These are phyloP conservation scores for Aspergillus awamori DNA, from an alignment of 2,329 filamentous ascomycete species.

Conservation along the genomic window DNA sequence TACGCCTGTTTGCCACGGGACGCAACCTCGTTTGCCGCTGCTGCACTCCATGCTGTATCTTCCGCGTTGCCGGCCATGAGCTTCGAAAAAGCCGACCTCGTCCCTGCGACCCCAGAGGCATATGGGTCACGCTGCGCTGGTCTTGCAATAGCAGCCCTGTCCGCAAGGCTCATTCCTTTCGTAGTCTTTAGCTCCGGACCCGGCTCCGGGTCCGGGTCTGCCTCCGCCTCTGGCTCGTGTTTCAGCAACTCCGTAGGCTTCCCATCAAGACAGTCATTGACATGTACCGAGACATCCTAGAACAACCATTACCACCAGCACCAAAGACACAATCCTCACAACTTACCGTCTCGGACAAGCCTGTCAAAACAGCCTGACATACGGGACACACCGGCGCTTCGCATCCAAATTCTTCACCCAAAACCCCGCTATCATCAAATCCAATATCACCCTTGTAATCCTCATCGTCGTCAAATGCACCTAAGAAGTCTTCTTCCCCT, in stretches of 20 bases:
- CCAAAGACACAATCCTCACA: neutral
- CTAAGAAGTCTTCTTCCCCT: constrained; percentile 65
- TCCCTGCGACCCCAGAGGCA: constrained; percentile 47
- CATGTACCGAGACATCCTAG: constrained; percentile 77
- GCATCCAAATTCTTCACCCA: constrained; percentile 20
- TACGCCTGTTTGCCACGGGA: constrained; percentile 84
- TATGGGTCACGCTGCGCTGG: constrained; percentile 84
- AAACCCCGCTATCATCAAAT: constrained; percentile 17
- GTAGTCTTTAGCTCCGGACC: neutral
- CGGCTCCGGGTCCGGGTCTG: neutral
- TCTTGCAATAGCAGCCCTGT: constrained; percentile 69
- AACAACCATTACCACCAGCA: constrained; percentile 26
- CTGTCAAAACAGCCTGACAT: constrained; percentile 67
- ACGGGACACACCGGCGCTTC: constrained; percentile 67
- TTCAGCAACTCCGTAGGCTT: constrained; percentile 60
- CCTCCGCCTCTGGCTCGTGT: constrained; percentile 11
- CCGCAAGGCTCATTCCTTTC: constrained; percentile 58
- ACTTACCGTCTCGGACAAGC: constrained; percentile 53
- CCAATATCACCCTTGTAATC: constrained; percentile 38
- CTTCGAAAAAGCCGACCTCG: constrained; percentile 79
- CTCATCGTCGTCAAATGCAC: constrained; percentile 60
- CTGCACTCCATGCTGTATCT: constrained; percentile 84
- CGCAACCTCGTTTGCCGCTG: constrained; percentile 75
- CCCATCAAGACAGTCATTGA: constrained; percentile 91
- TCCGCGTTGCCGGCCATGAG: constrained; percentile 93